Conservation (phyloP, 768 basidiomycete genomes). For the Tricholoma bakamatsutake region DNA sequence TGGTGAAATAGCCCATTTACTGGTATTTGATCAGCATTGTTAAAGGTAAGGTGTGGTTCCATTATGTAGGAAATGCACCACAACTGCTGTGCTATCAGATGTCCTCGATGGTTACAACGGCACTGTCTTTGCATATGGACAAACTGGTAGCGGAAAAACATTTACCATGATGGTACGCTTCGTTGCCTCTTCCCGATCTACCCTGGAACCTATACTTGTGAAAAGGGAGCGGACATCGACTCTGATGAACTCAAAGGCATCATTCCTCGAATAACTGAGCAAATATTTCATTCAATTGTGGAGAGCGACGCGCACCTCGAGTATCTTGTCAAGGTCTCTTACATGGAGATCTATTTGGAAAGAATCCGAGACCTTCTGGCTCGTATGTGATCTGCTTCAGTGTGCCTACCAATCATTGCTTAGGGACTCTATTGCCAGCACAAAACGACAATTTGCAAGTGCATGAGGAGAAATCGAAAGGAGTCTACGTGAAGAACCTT, state of each 20-base stretch:
- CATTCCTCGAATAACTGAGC: slow-evolving; percentile 97
- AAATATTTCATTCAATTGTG: slow-evolving; percentile 97
- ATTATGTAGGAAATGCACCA: slow-evolving; percentile 1
- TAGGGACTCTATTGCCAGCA: slow-evolving; percentile 37
- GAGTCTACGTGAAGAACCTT: slow-evolving; percentile 96
- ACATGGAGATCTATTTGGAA: slow-evolving; percentile 99
- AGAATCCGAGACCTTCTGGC: slow-evolving; percentile 91
- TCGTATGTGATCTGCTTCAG: slow-evolving; percentile 51
- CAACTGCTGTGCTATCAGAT: slow-evolving; percentile 44
- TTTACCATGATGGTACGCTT: slow-evolving; percentile 93
- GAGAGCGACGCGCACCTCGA: slow-evolving; percentile 93
- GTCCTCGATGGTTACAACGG: slow-evolving; percentile 99
- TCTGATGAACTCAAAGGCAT: slow-evolving; percentile 90
- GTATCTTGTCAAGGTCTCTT: slow-evolving; percentile 98
- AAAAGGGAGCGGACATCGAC: slow-evolving; percentile 95
- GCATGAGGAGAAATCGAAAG: slow-evolving; percentile 96
- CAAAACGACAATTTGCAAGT: slow-evolving; percentile 98
- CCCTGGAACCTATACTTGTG: slow-evolving; percentile 9
- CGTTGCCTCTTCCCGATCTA: slow-evolving; percentile 6
- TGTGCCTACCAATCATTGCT: neutral
- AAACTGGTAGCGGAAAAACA: slow-evolving; percentile 86
- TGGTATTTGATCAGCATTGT: slow-evolving; percentile 60
- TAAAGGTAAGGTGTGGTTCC: slow-evolving; percentile 49
- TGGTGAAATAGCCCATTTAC: slow-evolving; percentile 12
- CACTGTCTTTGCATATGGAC: slow-evolving; percentile 85